Base-by-base conservation (phyloP, 768 basidiomycete species). In the Suillus cothurnatus region DNA sequence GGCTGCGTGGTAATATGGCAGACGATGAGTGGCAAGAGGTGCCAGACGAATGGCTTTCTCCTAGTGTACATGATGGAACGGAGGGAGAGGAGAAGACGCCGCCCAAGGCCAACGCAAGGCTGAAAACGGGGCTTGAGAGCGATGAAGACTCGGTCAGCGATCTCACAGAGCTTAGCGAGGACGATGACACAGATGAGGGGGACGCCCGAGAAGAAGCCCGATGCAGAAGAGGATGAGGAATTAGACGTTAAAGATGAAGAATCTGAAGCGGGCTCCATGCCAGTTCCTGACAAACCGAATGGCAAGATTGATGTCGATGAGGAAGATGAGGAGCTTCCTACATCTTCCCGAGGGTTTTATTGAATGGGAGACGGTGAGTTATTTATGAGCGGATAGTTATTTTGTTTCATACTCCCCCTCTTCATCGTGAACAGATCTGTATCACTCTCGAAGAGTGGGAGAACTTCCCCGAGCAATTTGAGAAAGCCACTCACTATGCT, bases 301-400 rank as follows among this genome's bases (percentile, higher is more conserved):
- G 55, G 58, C 45, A 53, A 43, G 41, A 31, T 36, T 17, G 23
- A 21, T 41, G n/a, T 26, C 19, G 61, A 26, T 38, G 68, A 67
- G 43, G 68, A 63, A 39, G 64, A 52, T 8, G 39, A 61, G 6
- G 62, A 60, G 47, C 11, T 26, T 32, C 61, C 65, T n/a, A 12
- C 71, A 70, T n/a, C 62, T 77, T 26, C 84, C 82, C 6, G 79
- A 80, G 2, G 84, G 84, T 57, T 92, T 92, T 70, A 75, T 93
- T 47, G 95, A 97, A 76, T 98, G 96, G 95, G 93, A 97, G 80
- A 91, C 92, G 71, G 95, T 94, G 65, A 71, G 87, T 80, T 52
- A 39, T 61, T 47, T 60, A 41, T 41, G 49, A 55, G n/a, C 6
- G 8, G 43, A 19, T 3, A 15, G 49, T 45, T 39, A 3, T 15